Conservation (phyloP, 805 yeast species). For the Yamadazyma laniorum region DNA sequence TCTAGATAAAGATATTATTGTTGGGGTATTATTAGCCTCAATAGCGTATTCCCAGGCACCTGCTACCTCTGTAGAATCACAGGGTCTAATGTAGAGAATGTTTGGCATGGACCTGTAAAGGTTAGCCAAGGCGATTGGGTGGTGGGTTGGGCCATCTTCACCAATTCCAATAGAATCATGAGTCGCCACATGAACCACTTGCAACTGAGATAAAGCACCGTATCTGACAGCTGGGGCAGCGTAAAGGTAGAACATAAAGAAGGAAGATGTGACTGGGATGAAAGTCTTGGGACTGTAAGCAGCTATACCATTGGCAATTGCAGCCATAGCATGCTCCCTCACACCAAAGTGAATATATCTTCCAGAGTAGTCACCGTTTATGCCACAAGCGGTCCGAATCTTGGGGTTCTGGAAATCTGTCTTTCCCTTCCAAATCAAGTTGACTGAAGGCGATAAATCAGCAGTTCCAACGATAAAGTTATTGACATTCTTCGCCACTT, state of each 20-base stretch:
- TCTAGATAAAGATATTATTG: constrained; percentile 26
- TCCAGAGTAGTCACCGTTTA: constrained; percentile 29
- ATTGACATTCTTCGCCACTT: constrained; percentile 23
- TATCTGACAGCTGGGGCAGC: constrained; percentile 54
- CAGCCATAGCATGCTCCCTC: constrained; percentile 35
- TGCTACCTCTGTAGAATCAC: constrained; percentile 51
- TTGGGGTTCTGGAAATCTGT: constrained; percentile 30
- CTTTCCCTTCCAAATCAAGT: constrained; percentile 26
- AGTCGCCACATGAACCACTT: constrained; percentile 52
- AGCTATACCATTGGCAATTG: constrained; percentile 30
- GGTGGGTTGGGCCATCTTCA: constrained; percentile 60
- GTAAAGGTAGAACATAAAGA: constrained; percentile 38
- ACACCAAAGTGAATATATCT: constrained; percentile 32
- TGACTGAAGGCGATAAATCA: constrained; percentile 33
- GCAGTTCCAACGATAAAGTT: constrained; percentile 34
- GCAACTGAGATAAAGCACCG: constrained; percentile 46
- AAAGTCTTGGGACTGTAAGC: constrained; percentile 34
- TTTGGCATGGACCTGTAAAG: constrained; percentile 54
- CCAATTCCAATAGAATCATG: constrained; percentile 60
- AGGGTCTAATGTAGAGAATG: constrained; percentile 49
- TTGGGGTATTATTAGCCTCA: constrained; percentile 17
- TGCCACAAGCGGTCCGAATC: constrained; percentile 20
- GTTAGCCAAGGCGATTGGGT: constrained; percentile 51
- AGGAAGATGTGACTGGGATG: constrained; percentile 38
- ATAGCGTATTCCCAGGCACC: constrained; percentile 42